Conservation (phyloP, 78 protist species). For the Isochrysis galbana region DNA sequence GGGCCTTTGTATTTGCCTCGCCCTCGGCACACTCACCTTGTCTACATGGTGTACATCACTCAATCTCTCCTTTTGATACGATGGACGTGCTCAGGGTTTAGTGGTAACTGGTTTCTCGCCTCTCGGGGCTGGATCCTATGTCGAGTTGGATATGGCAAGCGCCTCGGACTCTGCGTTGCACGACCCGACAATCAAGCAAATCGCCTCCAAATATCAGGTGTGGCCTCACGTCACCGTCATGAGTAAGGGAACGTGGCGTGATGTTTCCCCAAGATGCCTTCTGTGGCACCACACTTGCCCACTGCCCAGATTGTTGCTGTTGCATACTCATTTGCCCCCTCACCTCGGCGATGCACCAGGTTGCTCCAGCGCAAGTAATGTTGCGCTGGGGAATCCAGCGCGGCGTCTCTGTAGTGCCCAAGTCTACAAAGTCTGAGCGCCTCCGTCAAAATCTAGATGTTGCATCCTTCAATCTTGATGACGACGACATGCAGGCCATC, state of each 20-base stretch:
- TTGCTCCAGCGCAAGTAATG: slow-evolving; percentile 7
- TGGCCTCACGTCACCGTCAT: too few species aligned
- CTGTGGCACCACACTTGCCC: too few species aligned
- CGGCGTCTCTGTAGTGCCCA: not conserved
- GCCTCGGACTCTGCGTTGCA: not conserved
- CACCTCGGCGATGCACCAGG: not conserved
- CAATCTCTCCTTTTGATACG: too few species aligned
- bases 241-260: too few species aligned
- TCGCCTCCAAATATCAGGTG: too few species aligned
- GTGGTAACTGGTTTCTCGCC: slow-evolving; percentile 9
- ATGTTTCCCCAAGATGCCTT: too few species aligned
- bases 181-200: not conserved
- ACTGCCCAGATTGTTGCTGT: too few species aligned
- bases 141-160: not conserved
- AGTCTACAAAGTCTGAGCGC: not conserved
- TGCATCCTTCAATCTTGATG: not conserved
- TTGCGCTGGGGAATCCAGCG: slow-evolving; percentile 15
- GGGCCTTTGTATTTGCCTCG: too few species aligned
- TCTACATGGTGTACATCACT: too few species aligned
- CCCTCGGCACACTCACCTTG: too few species aligned
- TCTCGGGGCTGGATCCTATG: not conserved
- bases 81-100: too few species aligned
- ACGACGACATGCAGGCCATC: not conserved
- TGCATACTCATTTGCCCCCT: too few species aligned
- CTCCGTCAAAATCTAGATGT: not conserved